Base-by-base conservation (phyloP, 139 green algal species). In the Nannochloris sp. region DNA sequence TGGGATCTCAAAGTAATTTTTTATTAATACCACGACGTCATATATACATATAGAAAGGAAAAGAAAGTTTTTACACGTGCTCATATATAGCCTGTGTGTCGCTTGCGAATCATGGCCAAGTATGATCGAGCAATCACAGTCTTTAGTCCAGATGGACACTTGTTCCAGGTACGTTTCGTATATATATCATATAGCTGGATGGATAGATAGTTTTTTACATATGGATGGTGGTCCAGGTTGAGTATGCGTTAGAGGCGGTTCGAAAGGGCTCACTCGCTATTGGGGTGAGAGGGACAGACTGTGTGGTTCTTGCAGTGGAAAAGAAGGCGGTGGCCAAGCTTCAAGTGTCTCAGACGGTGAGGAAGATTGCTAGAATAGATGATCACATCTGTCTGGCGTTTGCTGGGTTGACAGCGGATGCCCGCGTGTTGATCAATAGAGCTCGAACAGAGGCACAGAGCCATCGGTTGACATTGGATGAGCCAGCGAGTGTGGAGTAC, bases 41-140 rank as follows among this genome's bases (percentile, higher is more conserved):
- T 50, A 50, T n/a, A 19, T 19, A 49, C 0, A 25, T 25, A 19
- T n/a, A 51, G 44, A 11, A 24, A 16, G 18, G 44, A 51, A 12
- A 21, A 15, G n/a, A 50, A 50, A 50, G 16, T 0, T 29, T 29
- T 29, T 27, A 27, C 27, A 7, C 27, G 27, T 29, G 4, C 27
- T 29, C 27, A 29, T 29, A 29, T 29, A 29, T 29, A 12, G 34
- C 14, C 8, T 40, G 34, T 40, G 34, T 40, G 5, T 40, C 34
- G 34, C 34, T 53, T 3, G 8, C 11, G 8, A 6, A 21, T n/a
- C 18, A 89, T 85, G 64, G 83, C 87, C 6, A 78, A 86, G 44
- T 98, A 99, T 70, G 93, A 99, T 71, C 74, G 94, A 44, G 94
- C 94, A 25, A 99, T 99, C 78, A 99, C 94, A 3, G 94, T 99